Conservation (phyloP, 2,329 filamentous ascomycete species). For the Fusarium compactum region DNA sequence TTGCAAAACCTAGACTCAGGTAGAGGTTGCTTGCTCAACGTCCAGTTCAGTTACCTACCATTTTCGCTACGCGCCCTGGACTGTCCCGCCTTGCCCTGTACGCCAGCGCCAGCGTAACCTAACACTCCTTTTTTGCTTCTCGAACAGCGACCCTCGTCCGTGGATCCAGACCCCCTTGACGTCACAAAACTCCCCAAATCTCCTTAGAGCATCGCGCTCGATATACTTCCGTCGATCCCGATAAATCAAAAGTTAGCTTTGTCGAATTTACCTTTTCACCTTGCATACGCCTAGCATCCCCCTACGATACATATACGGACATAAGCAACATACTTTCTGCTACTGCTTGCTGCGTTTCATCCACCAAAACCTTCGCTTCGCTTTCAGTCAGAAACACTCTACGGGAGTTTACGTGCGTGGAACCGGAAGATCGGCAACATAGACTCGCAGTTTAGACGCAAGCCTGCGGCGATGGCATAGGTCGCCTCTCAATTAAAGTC, state of each 20-base stretch:
- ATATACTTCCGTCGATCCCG: slow-evolving; percentile 43
- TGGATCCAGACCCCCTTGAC: slow-evolving; percentile 42
- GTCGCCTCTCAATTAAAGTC: slow-evolving; percentile 36
- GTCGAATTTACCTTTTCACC: slow-evolving; percentile 31
- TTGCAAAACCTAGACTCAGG: background rate
- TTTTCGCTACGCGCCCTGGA: slow-evolving; percentile 14
- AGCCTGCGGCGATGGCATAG: slow-evolving; percentile 46
- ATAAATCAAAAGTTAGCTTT: slow-evolving; percentile 27
- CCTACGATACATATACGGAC: slow-evolving; percentile 4
- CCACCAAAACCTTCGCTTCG: background rate
- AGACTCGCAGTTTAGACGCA: slow-evolving; percentile 21
- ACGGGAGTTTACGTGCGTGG: slow-evolving; percentile 27
- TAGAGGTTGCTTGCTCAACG: background rate
- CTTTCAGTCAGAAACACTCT: slow-evolving; percentile 10
- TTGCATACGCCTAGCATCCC: slow-evolving; percentile 10
- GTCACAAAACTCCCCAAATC: slow-evolving; percentile 42
- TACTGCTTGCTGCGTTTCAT: background rate
- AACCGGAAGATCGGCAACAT: slow-evolving; percentile 41
- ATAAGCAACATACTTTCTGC: slow-evolving; percentile 7
- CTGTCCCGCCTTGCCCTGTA: slow-evolving; percentile 10
- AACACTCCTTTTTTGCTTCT: slow-evolving; percentile 21
- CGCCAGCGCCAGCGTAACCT: slow-evolving; percentile 25
- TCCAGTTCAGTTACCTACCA: background rate
- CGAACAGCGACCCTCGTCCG: slow-evolving; percentile 20
- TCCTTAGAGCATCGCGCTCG: slow-evolving; percentile 34